These are phyloP conservation scores for Cardamine occulta DNA, from an alignment of 345 rosid genomes.

Conservation along the genomic window DNA sequence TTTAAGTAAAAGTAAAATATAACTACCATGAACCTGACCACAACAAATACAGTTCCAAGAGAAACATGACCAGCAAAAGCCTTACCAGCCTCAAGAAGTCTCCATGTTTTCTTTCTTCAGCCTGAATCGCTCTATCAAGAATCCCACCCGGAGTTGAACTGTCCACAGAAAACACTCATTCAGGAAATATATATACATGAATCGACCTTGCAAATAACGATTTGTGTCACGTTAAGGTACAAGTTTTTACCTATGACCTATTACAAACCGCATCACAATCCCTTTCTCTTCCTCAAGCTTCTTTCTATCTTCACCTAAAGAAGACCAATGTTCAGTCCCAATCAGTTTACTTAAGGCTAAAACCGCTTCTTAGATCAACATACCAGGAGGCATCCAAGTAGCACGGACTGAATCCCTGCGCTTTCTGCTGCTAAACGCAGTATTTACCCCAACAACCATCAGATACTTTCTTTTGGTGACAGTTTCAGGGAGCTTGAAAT, in stretches of 20 bases:
- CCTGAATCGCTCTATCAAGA: slow-evolving; percentile 94
- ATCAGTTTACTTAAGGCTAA: slow-evolving; percentile 5
- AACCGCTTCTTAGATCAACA: slow-evolving; percentile 22
- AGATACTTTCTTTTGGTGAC: slow-evolving; percentile 65
- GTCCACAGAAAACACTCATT: slow-evolving; percentile 19
- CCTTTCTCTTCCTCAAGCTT: slow-evolving; percentile 98
- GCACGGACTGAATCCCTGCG: slow-evolving; percentile 94
- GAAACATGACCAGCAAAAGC: slow-evolving; percentile 14
- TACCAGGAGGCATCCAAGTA: slow-evolving; percentile 99
- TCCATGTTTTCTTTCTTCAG: slow-evolving; percentile 91
- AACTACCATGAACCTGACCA: not conserved
- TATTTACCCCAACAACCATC: slow-evolving; percentile 91
- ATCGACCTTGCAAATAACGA: not conserved
- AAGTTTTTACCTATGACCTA: slow-evolving; percentile 82
- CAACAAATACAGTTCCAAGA: not conserved
- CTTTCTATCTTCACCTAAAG: slow-evolving; percentile 76
- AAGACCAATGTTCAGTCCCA: slow-evolving; percentile 22
- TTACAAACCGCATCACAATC: slow-evolving; percentile 88
- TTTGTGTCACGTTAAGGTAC: not conserved
- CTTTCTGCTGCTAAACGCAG: slow-evolving; percentile 96
- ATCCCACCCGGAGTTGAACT: slow-evolving; percentile 96
- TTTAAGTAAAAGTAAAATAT: not conserved
- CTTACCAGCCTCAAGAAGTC: slow-evolving; percentile 94
- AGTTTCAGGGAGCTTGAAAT: slow-evolving; percentile 53
- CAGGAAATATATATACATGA: not conserved